Evolutionary conservation across 495 filamentous ascomycete genomes (phyloP).

Genomic region (Neurospora tetraspora): DNA sequence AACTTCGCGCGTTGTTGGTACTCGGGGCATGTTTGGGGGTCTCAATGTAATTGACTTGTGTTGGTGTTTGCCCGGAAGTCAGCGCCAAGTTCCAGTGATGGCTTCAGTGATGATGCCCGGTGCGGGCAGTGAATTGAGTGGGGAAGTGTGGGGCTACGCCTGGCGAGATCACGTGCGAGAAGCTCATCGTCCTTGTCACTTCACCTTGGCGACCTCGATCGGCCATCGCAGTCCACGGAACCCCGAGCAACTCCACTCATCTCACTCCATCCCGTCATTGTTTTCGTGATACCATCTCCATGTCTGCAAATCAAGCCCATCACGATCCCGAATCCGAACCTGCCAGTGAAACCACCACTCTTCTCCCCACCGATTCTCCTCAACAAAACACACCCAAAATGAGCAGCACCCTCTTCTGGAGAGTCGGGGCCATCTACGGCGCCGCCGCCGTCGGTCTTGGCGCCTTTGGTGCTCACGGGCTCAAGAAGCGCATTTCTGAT

Average conservation of each 20-base stretch:
- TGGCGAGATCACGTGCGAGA: background rate
- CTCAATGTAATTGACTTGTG: too few relatives aligned
- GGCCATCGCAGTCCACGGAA: background rate
- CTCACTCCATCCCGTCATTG: background rate
- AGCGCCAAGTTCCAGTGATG: background rate
- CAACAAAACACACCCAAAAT: slow-evolving; percentile 2
- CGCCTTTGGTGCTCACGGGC: slow-evolving; percentile 55
- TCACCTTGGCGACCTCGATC: background rate
- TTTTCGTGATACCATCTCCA: background rate
- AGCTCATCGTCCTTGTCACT: background rate
- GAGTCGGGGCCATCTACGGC: slow-evolving; percentile 48
- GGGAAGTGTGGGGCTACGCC: background rate
- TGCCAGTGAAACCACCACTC: background rate
- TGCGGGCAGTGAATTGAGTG: background rate
- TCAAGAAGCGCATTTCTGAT: slow-evolving; percentile 46
- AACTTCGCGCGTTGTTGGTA: slow-evolving; percentile 43
- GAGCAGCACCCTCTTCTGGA: slow-evolving; percentile 38
- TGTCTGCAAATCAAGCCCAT: background rate
- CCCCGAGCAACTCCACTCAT: background rate
- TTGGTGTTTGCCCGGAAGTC: background rate
- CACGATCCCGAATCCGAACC: background rate
- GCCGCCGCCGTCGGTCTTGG: slow-evolving; percentile 48
- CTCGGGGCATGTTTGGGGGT: slow-evolving; percentile 14
- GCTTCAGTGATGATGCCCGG: background rate
- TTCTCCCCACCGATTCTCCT: background rate